Percentiles rank a stretch among this genome's conserved stretches.
Evolutionary conservation across 2,329 filamentous ascomycete species (phyloP).

Genomic region (Xylariomycetidae sp.): DNA sequence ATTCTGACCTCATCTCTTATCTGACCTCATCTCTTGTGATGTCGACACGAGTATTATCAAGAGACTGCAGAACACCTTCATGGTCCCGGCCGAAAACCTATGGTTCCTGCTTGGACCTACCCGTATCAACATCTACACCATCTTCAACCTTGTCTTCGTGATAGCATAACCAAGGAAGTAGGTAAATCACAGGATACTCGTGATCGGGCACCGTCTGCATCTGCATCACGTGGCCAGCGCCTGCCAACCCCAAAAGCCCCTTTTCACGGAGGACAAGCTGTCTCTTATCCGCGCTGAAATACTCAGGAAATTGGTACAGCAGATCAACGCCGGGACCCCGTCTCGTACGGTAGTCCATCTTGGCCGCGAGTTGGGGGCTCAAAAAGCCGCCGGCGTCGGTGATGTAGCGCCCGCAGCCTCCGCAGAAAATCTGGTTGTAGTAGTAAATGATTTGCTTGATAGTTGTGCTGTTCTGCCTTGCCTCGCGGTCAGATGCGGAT

Average conservation of each 20-base stretch:
- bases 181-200: constrained; percentile 1
- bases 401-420: constrained; percentile 4
- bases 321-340: constrained; percentile 2
- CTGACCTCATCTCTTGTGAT: too few species aligned
- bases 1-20: too few species aligned
- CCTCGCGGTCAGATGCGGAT: too few species aligned
- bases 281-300: neutral
- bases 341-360: neutral
- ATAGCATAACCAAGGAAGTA: constrained; percentile 3
- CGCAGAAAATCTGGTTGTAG: constrained; percentile 7
- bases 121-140: too few species aligned
- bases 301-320: neutral
- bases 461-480: too few species aligned
- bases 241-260: constrained; percentile 1
- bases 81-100: too few species aligned
- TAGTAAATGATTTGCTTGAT: too few species aligned
- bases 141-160: neutral
- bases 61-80: too few species aligned
- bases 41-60: too few species aligned
- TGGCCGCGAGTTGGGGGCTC: neutral
- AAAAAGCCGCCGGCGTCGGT: constrained; percentile 5
- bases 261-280: neutral
- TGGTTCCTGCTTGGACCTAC: too few species aligned
- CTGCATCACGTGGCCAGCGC: neutral
- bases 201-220: neutral